These are phyloP conservation scores for Hypoxylon sp. DNA, from an alignment of 2,329 filamentous ascomycete genomes.

Conservation along the genomic window DNA sequence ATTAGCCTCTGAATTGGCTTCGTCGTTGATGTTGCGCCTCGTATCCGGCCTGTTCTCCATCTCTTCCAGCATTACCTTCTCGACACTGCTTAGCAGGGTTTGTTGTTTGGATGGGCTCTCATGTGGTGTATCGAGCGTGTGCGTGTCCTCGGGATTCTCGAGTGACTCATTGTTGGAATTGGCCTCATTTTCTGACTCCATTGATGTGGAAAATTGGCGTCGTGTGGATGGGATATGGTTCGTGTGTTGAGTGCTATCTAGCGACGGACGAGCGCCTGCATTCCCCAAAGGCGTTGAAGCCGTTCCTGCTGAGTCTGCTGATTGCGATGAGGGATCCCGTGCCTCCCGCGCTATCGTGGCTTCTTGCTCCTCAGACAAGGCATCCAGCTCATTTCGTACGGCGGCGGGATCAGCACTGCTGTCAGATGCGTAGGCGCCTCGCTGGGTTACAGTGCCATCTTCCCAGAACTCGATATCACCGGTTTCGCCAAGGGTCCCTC, in stretches of 20 bases:
- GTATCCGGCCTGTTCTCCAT: too few species aligned
- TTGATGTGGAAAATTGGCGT: conserved; percentile 42
- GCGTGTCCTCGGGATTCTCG: too few species aligned
- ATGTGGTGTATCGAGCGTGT: too few species aligned
- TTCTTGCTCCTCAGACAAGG: conserved; percentile 16
- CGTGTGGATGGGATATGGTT: conserved; percentile 47
- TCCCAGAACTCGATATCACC: conserved; percentile 96
- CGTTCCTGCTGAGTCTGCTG: conserved; percentile 28
- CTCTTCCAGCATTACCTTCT: too few species aligned
- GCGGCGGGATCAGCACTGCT: background rate
- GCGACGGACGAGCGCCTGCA: conserved; percentile 41
- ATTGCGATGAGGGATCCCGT: conserved; percentile 41
- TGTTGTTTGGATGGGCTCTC: too few species aligned
- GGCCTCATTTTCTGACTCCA: background rate
- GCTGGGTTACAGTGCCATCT: conserved; percentile 68
- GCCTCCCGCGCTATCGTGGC: conserved; percentile 29
- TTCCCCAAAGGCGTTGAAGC: conserved; percentile 29
- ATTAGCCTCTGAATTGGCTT: too few species aligned
- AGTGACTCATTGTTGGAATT: background rate
- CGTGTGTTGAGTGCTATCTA: conserved; percentile 24
- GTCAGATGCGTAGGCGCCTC: conserved; percentile 6
- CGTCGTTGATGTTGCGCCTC: too few species aligned
- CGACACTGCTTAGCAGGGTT: too few species aligned
- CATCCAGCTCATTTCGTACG: background rate
- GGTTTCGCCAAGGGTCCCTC: conserved; percentile 78